Evolutionary conservation across 2,329 filamentous ascomycete species (phyloP).

Genomic region (Aureobasidium musti): DNA sequence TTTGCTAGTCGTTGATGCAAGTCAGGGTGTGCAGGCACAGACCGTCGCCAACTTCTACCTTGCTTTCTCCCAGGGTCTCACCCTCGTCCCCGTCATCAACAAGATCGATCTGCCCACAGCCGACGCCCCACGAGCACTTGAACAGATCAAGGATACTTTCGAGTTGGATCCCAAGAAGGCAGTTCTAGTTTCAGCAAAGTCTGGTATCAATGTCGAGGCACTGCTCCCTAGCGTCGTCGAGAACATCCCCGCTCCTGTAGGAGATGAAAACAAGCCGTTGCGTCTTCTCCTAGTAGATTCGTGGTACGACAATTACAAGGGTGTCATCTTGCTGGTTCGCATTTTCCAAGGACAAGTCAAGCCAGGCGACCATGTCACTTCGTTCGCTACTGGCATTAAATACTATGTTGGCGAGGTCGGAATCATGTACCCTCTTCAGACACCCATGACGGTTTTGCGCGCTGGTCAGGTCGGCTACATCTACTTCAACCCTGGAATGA

Average conservation of each 20-base stretch:
- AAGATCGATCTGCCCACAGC: constrained; percentile 93
- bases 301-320: constrained; percentile 96
- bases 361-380: constrained; percentile 82
- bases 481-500: constrained; percentile 98
- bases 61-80: constrained; percentile 86
- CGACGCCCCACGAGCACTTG: constrained; percentile 80
- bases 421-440: constrained; percentile 90
- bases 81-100: constrained; percentile 89
- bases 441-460: constrained; percentile 74
- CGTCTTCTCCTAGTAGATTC: constrained; percentile 91
- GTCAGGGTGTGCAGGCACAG: constrained; percentile 94
- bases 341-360: constrained; percentile 85
- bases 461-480: constrained; percentile 97
- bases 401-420: constrained; percentile 96
- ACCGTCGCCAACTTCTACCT: constrained; percentile 99
- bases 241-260: constrained; percentile 76
- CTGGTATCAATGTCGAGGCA: constrained; percentile 80
- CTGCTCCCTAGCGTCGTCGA: constrained; percentile 84
- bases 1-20: constrained; percentile 88
- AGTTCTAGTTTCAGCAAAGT: constrained; percentile 86
- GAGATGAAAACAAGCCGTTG: constrained; percentile 70
- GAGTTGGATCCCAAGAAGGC: constrained; percentile 79
- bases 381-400: constrained; percentile 82
- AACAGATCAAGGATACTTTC: constrained; percentile 83
- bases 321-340: constrained; percentile 86